These are phyloP conservation scores for Metahyphopichia silvanorum DNA, from an alignment of 805 yeast genomes.

Conservation along the genomic window DNA sequence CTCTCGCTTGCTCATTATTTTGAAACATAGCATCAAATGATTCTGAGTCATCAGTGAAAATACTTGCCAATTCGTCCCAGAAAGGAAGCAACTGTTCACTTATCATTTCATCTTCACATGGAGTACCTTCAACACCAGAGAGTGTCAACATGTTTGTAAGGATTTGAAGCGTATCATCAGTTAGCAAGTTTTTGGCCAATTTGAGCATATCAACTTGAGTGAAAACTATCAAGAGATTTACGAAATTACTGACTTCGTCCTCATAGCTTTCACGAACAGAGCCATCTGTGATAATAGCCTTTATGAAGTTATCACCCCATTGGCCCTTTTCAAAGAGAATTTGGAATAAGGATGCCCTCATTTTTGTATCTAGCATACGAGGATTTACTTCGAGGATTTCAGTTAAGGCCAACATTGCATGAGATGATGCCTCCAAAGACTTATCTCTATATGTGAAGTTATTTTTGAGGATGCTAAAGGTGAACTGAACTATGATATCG, in stretches of 20 bases:
- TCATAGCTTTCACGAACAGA: constrained; percentile 23
- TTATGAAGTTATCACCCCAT: constrained; percentile 45
- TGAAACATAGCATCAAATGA: constrained; percentile 16
- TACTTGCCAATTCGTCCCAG: constrained; percentile 67
- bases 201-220: constrained; percentile 45
- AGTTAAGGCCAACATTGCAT: constrained; percentile 31
- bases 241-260: constrained; percentile 40
- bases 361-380: constrained; percentile 27
- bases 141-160: constrained; percentile 49
- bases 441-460: too few relatives aligned
- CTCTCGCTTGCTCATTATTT: not conserved
- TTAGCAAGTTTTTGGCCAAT: constrained; percentile 37
- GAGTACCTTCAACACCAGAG: constrained; percentile 54
- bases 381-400: constrained; percentile 49
- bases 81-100: constrained; percentile 53
- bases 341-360: constrained; percentile 9
- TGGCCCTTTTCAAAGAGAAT: constrained; percentile 37
- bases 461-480: constrained; percentile 9
- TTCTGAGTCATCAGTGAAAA: constrained; percentile 49
- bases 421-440: constrained; percentile 8
- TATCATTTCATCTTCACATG: constrained; percentile 58
- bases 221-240: constrained; percentile 43
- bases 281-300: constrained; percentile 23
- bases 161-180: constrained; percentile 33
- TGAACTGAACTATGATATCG: constrained; percentile 9